Percentiles rank a stretch among this genome's conserved stretches.
Conservation (phyloP, 192 early-diverging fungal species). For the Jimgerdemannia flammicorona region DNA sequence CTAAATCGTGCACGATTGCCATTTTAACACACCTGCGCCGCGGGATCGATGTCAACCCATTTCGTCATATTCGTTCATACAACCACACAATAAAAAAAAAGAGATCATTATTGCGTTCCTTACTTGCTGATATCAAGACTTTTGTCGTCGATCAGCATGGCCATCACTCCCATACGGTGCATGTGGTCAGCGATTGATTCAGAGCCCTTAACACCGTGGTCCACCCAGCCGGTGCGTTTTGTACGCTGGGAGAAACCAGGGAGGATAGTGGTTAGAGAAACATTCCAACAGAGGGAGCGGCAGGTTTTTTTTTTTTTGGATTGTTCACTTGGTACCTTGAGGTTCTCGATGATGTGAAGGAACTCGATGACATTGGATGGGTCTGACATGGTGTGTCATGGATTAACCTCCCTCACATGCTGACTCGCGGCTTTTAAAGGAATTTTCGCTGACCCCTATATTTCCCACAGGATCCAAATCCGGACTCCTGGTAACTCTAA, state of each 20-base stretch:
- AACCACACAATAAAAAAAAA: too few species aligned
- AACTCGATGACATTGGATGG: conserved; percentile 50
- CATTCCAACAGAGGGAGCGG: too few species aligned
- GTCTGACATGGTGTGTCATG: neutral
- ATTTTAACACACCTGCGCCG: conserved; percentile 74
- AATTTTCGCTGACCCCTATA: too few species aligned
- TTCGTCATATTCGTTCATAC: neutral
- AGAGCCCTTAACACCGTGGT: conserved; percentile 60
- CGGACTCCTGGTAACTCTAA: too few species aligned
- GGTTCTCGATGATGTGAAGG: conserved; percentile 73
- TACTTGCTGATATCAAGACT: conserved; percentile 55
- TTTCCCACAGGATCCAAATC: too few species aligned
- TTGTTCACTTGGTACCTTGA: conserved; percentile 55
- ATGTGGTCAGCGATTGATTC: conserved; percentile 96
- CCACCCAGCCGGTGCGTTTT: conserved; percentile 94
- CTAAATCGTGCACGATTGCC: conserved; percentile 91
- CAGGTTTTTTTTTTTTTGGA: neutral
- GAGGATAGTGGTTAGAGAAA: too few species aligned
- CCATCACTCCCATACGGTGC: conserved; percentile 92
- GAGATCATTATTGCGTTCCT: neutral
- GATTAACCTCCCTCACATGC: too few species aligned
- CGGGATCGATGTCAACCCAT: neutral
- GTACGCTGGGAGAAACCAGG: conserved; percentile 51
- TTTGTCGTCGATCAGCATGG: conserved; percentile 76
- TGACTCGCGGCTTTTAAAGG: too few species aligned